Conservation (phyloP, 2,329 filamentous ascomycete species). For the Calonectria multiphialidica region DNA sequence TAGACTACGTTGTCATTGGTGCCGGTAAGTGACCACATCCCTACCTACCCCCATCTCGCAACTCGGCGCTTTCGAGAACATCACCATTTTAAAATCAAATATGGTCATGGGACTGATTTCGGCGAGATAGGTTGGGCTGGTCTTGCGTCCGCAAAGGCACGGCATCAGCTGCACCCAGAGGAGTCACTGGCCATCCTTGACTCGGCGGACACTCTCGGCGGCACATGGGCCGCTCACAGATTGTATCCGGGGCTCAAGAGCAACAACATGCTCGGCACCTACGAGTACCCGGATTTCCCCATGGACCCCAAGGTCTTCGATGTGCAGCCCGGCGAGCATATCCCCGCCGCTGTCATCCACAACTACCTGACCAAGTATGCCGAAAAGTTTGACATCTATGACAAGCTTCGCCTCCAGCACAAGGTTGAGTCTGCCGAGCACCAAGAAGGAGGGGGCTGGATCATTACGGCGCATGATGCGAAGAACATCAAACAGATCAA, state of each 20-base stretch:
- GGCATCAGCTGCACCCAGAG: conserved; percentile 69
- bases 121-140: conserved; percentile 57
- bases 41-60: neutral
- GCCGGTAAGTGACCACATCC: conserved; percentile 58
- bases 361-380: conserved; percentile 61
- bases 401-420: conserved; percentile 54
- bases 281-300: conserved; percentile 80
- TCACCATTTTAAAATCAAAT: neutral
- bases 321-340: conserved; percentile 58
- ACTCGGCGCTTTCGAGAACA: conserved; percentile 5
- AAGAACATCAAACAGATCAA: conserved; percentile 33
- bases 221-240: conserved; percentile 76
- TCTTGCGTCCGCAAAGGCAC: conserved; percentile 71
- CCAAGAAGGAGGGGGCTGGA: conserved; percentile 56
- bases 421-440: conserved; percentile 59
- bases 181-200: conserved; percentile 71
- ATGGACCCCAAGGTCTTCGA: conserved; percentile 69
- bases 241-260: conserved; percentile 78
- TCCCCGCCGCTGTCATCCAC: conserved; percentile 60
- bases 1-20: conserved; percentile 63
- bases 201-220: conserved; percentile 68
- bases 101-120: conserved; percentile 9
- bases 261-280: conserved; percentile 81
- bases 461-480: conserved; percentile 29
- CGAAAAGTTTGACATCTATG: conserved; percentile 55